A percentile compares a stretch with the other conserved stretches of the same genome.
These are phyloP conservation scores for Phaeosphaeriaceae sp. DNA, from an alignment of 2,329 filamentous ascomycete species.

Conservation along the genomic window DNA sequence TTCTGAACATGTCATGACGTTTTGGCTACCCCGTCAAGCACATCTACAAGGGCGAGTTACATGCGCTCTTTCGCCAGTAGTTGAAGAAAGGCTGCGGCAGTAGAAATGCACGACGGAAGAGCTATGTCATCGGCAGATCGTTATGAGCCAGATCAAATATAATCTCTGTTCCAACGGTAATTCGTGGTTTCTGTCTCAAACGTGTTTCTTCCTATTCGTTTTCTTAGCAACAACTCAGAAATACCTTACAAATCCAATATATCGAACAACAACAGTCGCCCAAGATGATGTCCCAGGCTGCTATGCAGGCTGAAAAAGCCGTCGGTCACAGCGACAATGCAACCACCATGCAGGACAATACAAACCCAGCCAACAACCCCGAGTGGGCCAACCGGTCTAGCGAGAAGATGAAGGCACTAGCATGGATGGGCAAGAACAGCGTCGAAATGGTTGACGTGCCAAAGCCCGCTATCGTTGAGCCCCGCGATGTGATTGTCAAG, in stretches of 20 bases:
- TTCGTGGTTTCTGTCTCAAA: conserved; percentile 1
- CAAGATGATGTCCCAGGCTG: conserved; percentile 58
- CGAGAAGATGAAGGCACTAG: conserved; percentile 78
- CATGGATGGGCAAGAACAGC: conserved; percentile 82
- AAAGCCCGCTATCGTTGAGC: conserved; percentile 75
- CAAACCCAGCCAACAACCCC: conserved; percentile 60
- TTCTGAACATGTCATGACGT: conserved; percentile 40
- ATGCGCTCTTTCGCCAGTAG: conserved; percentile 25
- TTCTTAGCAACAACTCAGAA: background rate
- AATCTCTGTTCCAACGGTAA: conserved; percentile 8
- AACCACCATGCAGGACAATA: conserved; percentile 71
- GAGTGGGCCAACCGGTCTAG: conserved; percentile 52
- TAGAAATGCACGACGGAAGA: background rate
- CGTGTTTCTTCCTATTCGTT: background rate
- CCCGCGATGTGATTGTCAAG: conserved; percentile 78
- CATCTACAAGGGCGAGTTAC: conserved; percentile 31
- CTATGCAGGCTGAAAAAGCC: conserved; percentile 68
- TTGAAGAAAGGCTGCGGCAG: conserved; percentile 21
- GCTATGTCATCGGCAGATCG: conserved; percentile 10
- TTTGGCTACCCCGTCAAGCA: conserved; percentile 27
- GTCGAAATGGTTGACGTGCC: conserved; percentile 74
- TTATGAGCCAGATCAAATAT: conserved; percentile 19
- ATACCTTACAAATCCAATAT: background rate
- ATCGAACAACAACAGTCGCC: conserved; percentile 13
- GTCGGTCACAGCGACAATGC: conserved; percentile 72